phyloP scores from a whole-genome alignment of 2,329 filamentous ascomycete species.

The Fusarium sp. region DNA sequence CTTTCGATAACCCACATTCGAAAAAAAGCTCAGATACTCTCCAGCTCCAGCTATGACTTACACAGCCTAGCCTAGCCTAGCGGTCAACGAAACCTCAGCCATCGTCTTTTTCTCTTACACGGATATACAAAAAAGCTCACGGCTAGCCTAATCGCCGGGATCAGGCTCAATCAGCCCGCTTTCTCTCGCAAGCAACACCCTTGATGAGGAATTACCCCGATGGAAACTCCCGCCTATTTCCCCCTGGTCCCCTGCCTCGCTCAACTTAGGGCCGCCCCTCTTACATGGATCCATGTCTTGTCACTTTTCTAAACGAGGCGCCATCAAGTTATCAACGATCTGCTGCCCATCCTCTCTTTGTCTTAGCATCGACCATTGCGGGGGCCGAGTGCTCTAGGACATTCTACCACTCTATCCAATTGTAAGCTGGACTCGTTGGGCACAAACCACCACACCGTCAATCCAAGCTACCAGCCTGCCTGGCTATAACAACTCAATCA shows the following conservation, averaged over 20 bases:
- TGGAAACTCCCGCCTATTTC: conserved; percentile 27
- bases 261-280: conserved; percentile 12
- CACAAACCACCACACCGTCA: conserved; percentile 44
- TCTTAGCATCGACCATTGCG: conserved; percentile 12
- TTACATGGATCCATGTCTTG: conserved; percentile 29
- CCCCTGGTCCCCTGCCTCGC: conserved; percentile 25
- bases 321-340: conserved; percentile 29
- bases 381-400: conserved; percentile 20
- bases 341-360: conserved; percentile 36
- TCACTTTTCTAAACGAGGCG: conserved; percentile 22
- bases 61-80: conserved; percentile 10
- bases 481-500: not conserved
- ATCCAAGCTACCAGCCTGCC: not conserved
- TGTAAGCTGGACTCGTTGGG: conserved; percentile 31
- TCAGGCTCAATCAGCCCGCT: conserved; percentile 16
- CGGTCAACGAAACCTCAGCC: conserved; percentile 19
- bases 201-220: conserved; percentile 32
- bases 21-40: conserved; percentile 18
- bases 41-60: conserved; percentile 6
- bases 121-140: not conserved
- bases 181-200: conserved; percentile 43
- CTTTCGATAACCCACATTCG: conserved; percentile 33
- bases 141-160: conserved; percentile 8
- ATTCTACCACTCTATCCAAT: conserved; percentile 5
- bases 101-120: conserved; percentile 6